Base-by-base conservation (phyloP, 495 filamentous ascomycete genomes). In the Gamarada debralockiae region DNA sequence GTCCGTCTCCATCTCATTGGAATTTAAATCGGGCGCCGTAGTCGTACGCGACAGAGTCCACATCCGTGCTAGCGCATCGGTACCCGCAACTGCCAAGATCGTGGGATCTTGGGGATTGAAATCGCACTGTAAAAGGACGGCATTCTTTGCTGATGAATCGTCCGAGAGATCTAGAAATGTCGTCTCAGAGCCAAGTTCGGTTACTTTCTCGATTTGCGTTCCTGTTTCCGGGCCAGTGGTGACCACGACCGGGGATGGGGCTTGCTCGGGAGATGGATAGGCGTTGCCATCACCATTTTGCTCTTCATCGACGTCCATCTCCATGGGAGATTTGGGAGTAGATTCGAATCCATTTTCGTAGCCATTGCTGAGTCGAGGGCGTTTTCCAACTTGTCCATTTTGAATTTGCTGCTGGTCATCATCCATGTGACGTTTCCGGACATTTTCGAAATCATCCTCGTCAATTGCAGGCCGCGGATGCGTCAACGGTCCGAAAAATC, bases 51-150 rank as follows among this genome's bases (percentile, higher is more conserved):
- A 77, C 44, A 91, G 64, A 58, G 80, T 87, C 86, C 86, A 92
- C 67, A 93, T 72, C 55, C 82, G 84, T 71, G 86, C 88, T 77
- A 89, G 84, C 67, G 83, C 80, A 67, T 90, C 84, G 62, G 74
- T 78, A 62, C 88, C 87, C 66, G 82, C 83, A 56, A 83, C 82
- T 59, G 84, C 85, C 66, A 95, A 76, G 65, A 88, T 70, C 31
- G 79, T 83, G 54, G 89, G 78, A 74, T 92, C 83, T 53, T 68
- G 70, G 45, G 89, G 89, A 61, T 86, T 88, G 86, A 88, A 95
- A 67, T 83, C 73, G 69, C 82, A 80, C 47, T 80, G 78, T 57
- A 88, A 77, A 73, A 92, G 68, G 53, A 79, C 67, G n/a, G 58
- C 56, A 33, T 34, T 53, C 29, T n/a, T 45, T 22, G 70, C 62